phyloP scores from a whole-genome alignment of 805 yeast genomes.

The Starmerella bombi region DNA sequence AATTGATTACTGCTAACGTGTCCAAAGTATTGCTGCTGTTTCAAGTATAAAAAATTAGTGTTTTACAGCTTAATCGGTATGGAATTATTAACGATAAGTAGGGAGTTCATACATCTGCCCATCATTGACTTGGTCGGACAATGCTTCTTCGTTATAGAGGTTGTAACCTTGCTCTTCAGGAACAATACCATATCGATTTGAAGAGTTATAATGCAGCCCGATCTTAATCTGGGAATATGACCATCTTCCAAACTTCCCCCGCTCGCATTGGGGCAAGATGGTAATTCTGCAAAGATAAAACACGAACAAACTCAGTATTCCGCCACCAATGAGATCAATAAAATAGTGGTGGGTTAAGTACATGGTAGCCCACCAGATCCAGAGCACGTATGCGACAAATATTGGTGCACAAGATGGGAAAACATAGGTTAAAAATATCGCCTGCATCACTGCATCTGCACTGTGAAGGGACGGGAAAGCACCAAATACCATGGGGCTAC shows the following conservation, averaged over 20 bases:
- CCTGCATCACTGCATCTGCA: conserved; percentile 90
- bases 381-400: conserved; percentile 65
- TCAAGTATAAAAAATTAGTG: neutral
- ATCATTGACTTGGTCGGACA: conserved; percentile 4
- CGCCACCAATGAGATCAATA: conserved; percentile 87
- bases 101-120: conserved; percentile 8
- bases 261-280: conserved; percentile 41
- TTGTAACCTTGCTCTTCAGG: conserved; percentile 4
- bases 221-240: conserved; percentile 31
- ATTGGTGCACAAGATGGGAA: conserved; percentile 59
- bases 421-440: conserved; percentile 66
- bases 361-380: conserved; percentile 99
- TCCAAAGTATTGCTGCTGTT: too few species aligned
- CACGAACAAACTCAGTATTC: conserved; percentile 58
- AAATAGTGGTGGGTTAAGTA: conserved; percentile 94
- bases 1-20: too few species aligned
- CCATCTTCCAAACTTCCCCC: conserved; percentile 32
- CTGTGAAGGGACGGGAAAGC: conserved; percentile 80
- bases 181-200: neutral
- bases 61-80: too few species aligned
- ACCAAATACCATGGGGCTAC: conserved; percentile 88
- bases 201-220: conserved; percentile 10
- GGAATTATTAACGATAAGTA: conserved; percentile 1
- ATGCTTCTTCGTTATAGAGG: conserved; percentile 14
- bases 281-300: conserved; percentile 57